Evolutionary conservation across 805 yeast species (phyloP), one percentile per base, ranked within the genome.

Genomic region (Zygoascus biomembranicola): DNA sequence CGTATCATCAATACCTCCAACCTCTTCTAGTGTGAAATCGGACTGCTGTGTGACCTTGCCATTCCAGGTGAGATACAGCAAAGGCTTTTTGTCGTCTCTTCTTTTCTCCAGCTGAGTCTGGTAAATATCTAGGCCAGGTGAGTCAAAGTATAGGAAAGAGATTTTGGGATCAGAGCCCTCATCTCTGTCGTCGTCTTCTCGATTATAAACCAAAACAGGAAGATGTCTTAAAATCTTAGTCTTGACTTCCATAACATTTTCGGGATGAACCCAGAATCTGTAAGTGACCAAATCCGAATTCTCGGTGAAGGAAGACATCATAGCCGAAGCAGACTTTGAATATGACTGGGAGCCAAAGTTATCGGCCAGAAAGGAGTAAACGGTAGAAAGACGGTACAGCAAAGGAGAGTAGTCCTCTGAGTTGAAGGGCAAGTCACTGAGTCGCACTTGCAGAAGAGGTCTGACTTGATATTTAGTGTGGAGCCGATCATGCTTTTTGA

Each of bases 251-350:
- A 92, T 90, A 66, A 94, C 68, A 67, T 89, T 87, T 62, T 94
- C 99, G n/a, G 92, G 90, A 68, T 92, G 98, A 45, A 94, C 78
- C 99, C 99, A 92, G 69, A 92, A 92, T 71, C 87, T 89, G 70
- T 84, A 82, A 14, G 88, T 83, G 19, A 73, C 68, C 58, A 65
- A 69, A 28, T 66, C 69, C 75, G 63, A 63, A 53, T 66, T 61
- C 51, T 69, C 69, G 53, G 64, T 66, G 32, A 66, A 61, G 11
- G 70, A 64, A 28, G 65, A 61, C 55, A 65, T 56, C 39, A 57
- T 51, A 37, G 63, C 65, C 2, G 74, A 69, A 49, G 73, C 65
- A 9, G 76, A 67, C 53, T 67, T 62, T 35, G 73, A 65, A 6
- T 62, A 61, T 43, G 66, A 60, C 18, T 67, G 55, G 23, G 68